These are phyloP conservation scores for Candida mesenterica DNA, from an alignment of 1,139 yeast genomes.

Conservation along the genomic window DNA sequence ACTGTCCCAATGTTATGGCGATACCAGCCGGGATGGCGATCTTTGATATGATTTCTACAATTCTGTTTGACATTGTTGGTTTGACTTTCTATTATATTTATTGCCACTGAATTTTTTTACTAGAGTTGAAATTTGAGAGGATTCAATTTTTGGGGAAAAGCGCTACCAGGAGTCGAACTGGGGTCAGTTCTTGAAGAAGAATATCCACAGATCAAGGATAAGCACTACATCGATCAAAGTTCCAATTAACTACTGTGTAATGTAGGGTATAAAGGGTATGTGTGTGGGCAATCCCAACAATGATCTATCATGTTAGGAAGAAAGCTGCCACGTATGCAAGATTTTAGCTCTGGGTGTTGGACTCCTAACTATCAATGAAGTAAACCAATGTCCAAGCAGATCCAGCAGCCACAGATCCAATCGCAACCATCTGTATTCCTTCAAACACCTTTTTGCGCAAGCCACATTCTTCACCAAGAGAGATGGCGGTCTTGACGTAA, in stretches of 20 bases:
- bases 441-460: conserved; percentile 61
- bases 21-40: conserved; percentile 72
- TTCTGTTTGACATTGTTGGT: conserved; percentile 40
- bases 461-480: conserved; percentile 78
- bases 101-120: conserved; percentile 13
- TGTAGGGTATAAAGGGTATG: too few species aligned
- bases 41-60: conserved; percentile 40
- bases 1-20: conserved; percentile 63
- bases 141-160: not conserved
- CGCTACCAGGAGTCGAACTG: not conserved
- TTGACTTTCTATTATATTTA: too few species aligned
- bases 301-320: too few species aligned
- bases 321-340: too few species aligned
- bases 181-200: too few species aligned
- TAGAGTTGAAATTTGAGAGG: not conserved
- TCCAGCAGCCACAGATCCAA: conserved; percentile 95
- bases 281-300: too few species aligned
- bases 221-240: too few species aligned
- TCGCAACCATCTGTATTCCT: conserved; percentile 87
- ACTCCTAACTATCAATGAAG: conserved; percentile 57
- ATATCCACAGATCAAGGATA: too few species aligned
- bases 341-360: too few species aligned
- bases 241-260: too few species aligned
- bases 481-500: conserved; percentile 74
- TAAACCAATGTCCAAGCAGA: conserved; percentile 94